Percentiles rank a stretch among this genome's conserved stretches.
Conservation (phyloP, 768 basidiomycete genomes). For the Mycena albidolilacea region DNA sequence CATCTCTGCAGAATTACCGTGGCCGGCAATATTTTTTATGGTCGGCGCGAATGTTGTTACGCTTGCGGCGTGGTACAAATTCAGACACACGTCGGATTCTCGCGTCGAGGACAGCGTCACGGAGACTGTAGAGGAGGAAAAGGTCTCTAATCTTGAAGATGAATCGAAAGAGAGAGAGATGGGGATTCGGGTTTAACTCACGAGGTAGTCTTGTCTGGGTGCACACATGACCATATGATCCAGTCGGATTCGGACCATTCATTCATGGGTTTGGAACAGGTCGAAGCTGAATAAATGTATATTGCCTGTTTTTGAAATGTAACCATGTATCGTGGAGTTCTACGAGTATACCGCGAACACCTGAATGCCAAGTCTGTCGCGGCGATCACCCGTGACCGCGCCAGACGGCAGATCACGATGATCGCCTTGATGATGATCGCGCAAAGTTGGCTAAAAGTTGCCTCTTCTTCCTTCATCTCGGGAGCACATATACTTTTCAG, state of each 20-base stretch:
- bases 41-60: constrained; percentile 22
- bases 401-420: not conserved
- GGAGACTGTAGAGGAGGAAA: constrained; percentile 13
- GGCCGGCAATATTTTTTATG: constrained; percentile 25
- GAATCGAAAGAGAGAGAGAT: not conserved
- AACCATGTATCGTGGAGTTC: too few species aligned
- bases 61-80: constrained; percentile 28
- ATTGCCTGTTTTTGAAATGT: too few species aligned
- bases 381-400: too few species aligned
- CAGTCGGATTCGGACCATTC: too few species aligned
- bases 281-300: too few species aligned
- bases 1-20: constrained; percentile 22
- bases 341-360: too few species aligned
- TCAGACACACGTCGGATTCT: constrained; percentile 6
- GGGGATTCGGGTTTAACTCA: not conserved
- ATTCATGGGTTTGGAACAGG: too few species aligned
- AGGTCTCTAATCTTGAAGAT: not conserved
- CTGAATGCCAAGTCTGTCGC: too few species aligned
- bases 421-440: not conserved
- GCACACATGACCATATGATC: too few species aligned
- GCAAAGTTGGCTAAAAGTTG: not conserved
- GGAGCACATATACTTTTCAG: not conserved
- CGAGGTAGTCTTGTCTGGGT: too few species aligned
- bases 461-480: not conserved
- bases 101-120: constrained; percentile 6